Conservation (phyloP, 768 basidiomycete species). For the Trametes sanguinea region DNA sequence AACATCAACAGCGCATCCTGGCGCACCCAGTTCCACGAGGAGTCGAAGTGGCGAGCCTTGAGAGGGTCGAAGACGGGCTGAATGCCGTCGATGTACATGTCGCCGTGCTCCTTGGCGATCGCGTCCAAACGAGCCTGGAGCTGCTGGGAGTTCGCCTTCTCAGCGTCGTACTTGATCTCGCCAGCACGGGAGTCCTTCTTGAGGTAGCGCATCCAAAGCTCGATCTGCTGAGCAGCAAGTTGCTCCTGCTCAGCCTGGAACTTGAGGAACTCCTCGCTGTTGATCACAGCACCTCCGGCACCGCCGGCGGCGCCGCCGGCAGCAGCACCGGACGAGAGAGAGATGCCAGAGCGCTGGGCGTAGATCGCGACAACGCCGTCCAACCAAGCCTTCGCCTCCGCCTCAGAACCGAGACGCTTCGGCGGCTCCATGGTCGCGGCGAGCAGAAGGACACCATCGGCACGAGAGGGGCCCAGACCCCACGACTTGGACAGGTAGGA, state of each 20-base stretch:
- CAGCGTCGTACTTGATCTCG: constrained; percentile 84
- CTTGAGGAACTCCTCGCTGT: constrained; percentile 97
- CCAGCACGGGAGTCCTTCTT: constrained; percentile 91
- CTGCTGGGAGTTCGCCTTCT: constrained; percentile 69
- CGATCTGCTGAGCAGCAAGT: constrained; percentile 90
- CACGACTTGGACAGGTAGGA: constrained; percentile 86
- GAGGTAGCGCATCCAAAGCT: constrained; percentile 96
- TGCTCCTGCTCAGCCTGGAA: constrained; percentile 93
- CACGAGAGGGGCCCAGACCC: constrained; percentile 90
- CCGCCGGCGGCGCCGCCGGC: constrained; percentile 62
- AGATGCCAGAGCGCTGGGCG: constrained; percentile 87
- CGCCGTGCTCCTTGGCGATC: constrained; percentile 91
- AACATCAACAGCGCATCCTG: constrained; percentile 97
- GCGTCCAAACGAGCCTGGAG: constrained; percentile 88
- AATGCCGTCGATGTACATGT: constrained; percentile 90
- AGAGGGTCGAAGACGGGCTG: constrained; percentile 92
- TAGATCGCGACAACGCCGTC: constrained; percentile 83
- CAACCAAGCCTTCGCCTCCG: constrained; percentile 92
- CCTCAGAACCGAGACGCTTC: constrained; percentile 89
- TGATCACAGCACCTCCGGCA: constrained; percentile 83
- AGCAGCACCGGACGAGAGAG: constrained; percentile 68
- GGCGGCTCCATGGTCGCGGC: constrained; percentile 92
- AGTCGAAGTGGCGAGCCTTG: constrained; percentile 98
- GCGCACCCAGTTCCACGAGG: constrained; percentile 99
- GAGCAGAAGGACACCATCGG: constrained; percentile 87